Percentiles rank a stretch among this genome's conserved stretches.
Evolutionary conservation across 768 basidiomycete genomes (phyloP).

Genomic region (Lyophyllum semitale): DNA sequence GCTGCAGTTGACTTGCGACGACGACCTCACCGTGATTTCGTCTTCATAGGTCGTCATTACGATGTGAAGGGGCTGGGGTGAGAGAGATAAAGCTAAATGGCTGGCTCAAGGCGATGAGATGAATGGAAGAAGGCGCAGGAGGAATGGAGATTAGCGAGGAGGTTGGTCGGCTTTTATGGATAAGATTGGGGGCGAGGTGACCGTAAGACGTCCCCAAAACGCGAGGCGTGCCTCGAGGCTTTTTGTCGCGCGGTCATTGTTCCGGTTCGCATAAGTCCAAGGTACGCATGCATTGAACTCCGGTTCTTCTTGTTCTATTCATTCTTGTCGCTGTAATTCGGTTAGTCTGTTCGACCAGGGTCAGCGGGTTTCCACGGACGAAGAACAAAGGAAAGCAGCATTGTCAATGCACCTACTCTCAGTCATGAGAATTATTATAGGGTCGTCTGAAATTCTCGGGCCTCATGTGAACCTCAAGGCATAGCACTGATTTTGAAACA

Average conservation of each 20-base stretch:
- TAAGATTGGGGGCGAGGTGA: slow-evolving; percentile 32
- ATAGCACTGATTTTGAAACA: background rate
- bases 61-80: background rate
- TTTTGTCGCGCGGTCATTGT: slow-evolving; percentile 17
- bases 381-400: background rate
- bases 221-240: slow-evolving; percentile 58
- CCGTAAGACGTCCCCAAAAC: slow-evolving; percentile 30
- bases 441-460: background rate
- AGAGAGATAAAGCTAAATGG: slow-evolving; percentile 4
- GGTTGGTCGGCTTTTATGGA: slow-evolving; percentile 48
- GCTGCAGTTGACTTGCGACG: background rate
- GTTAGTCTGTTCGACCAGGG: background rate
- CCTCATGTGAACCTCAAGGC: slow-evolving; percentile 14
- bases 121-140: slow-evolving; percentile 10
- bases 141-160: slow-evolving; percentile 29
- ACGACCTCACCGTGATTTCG: slow-evolving; percentile 35
- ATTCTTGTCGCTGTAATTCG: background rate
- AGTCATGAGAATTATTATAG: background rate
- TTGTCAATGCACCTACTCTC: background rate
- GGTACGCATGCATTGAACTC: background rate
- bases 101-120: slow-evolving; percentile 5
- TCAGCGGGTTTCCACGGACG: slow-evolving; percentile 5
- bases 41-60: slow-evolving; percentile 34
- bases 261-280: background rate
- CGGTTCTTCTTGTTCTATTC: background rate